Evolutionary conservation across 1,139 yeast genomes (phyloP).

Genomic region (Pichia cactophila): DNA sequence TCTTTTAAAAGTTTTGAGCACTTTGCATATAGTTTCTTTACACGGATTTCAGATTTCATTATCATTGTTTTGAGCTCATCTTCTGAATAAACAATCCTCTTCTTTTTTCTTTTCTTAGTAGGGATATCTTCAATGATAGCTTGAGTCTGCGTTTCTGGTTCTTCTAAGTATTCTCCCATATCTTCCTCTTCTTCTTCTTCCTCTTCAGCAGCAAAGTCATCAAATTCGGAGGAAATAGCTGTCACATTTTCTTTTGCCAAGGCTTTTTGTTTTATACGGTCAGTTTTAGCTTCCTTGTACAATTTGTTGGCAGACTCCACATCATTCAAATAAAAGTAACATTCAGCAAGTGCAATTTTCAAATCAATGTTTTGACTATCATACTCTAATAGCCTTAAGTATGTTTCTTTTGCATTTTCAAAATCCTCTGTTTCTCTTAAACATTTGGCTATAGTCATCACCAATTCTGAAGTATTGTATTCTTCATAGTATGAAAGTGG

Average conservation of each 20-base stretch:
- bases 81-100: conserved; percentile 32
- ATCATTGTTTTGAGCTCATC: conserved; percentile 54
- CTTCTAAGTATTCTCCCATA: conserved; percentile 9
- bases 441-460: conserved; percentile 67
- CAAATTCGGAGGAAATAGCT: conserved; percentile 5
- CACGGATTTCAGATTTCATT: conserved; percentile 50
- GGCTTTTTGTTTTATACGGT: conserved; percentile 27
- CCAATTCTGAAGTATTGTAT: conserved; percentile 43
- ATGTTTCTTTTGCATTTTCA: conserved; percentile 61
- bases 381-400: conserved; percentile 44
- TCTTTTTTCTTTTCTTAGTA: conserved; percentile 19
- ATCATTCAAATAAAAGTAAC: conserved; percentile 65
- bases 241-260: conserved; percentile 11
- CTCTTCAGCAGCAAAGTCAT: conserved; percentile 15
- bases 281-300: conserved; percentile 41
- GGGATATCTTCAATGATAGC: conserved; percentile 28
- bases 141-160: conserved; percentile 19
- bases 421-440: conserved; percentile 65
- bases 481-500: conserved; percentile 48
- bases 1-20: conserved; percentile 47
- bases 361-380: conserved; percentile 67
- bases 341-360: conserved; percentile 74
- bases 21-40: conserved; percentile 57
- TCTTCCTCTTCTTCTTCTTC: conserved; percentile 20
- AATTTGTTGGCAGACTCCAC: conserved; percentile 52